Percentiles rank a stretch among this genome's conserved stretches.
phyloP scores from a whole-genome alignment of 208 protist genomes.

The Borovskyia barvae region DNA sequence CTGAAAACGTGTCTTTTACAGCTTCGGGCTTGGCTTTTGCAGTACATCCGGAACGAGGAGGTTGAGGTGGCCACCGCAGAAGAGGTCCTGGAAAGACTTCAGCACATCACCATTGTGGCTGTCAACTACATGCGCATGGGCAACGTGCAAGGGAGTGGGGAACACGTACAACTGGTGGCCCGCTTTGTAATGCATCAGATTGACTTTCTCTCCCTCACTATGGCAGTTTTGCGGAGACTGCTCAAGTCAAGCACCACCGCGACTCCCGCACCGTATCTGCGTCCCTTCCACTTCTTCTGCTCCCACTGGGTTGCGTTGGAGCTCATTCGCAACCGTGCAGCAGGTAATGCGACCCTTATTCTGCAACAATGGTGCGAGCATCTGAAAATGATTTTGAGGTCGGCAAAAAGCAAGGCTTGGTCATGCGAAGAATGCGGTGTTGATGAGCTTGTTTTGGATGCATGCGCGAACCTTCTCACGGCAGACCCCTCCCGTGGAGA shows the following conservation, averaged over 20 bases:
- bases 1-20: conserved; percentile 43
- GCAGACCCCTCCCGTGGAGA: conserved; percentile 21
- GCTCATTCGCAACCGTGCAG: conserved; percentile 54
- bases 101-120: conserved; percentile 55
- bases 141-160: conserved; percentile 31
- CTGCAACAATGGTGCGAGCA: conserved; percentile 82
- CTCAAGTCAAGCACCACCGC: conserved; percentile 24
- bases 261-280: conserved; percentile 30
- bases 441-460: conserved; percentile 67
- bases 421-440: conserved; percentile 57
- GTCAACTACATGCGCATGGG: conserved; percentile 87
- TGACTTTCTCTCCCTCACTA: conserved; percentile 77
- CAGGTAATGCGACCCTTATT: conserved; percentile 32
- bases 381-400: conserved; percentile 63
- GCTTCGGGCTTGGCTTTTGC: conserved; percentile 36
- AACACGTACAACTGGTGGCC: conserved; percentile 61
- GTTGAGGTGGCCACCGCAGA: not conserved
- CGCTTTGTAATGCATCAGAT: conserved; percentile 80
- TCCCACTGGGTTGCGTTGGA: conserved; percentile 67
- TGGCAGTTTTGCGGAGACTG: conserved; percentile 48
- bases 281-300: conserved; percentile 83
- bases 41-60: conserved; percentile 35
- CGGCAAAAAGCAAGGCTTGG: conserved; percentile 50
- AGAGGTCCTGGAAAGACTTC: conserved; percentile 36
- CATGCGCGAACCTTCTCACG: conserved; percentile 42